phyloP scores from a whole-genome alignment of 768 basidiomycete genomes.

The Favolaschia claudopus region DNA sequence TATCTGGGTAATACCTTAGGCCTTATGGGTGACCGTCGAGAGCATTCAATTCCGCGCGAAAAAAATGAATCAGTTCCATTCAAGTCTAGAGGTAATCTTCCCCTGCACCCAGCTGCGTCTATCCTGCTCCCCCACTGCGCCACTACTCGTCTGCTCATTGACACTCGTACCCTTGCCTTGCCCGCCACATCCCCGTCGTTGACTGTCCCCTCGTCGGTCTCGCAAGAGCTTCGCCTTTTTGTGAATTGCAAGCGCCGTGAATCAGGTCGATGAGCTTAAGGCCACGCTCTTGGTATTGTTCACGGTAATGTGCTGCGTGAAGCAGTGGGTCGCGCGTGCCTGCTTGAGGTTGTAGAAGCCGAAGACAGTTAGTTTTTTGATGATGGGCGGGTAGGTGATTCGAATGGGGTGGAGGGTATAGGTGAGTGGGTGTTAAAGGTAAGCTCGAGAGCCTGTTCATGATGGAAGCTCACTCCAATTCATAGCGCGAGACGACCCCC shows the following conservation, averaged over 20 bases:
- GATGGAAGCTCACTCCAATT: too few species aligned
- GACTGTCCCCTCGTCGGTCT: background rate
- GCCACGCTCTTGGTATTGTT: constrained; percentile 45
- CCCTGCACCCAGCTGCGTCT: constrained; percentile 45
- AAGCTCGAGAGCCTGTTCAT: too few species aligned
- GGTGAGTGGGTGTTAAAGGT: too few species aligned
- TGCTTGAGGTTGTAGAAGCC: constrained; percentile 45
- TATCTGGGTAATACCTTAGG: too few species aligned
- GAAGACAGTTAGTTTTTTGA: constrained; percentile 41
- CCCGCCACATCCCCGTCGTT: too few species aligned
- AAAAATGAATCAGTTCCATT: too few species aligned
- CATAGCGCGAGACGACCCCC: too few species aligned
- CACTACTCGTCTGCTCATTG: constrained; percentile 34
- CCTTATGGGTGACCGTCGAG: too few species aligned
- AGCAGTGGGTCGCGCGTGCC: constrained; percentile 41
- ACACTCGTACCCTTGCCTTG: constrained; percentile 33
- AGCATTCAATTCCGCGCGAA: too few species aligned
- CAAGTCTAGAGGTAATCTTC: constrained; percentile 39
- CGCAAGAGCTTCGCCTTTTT: constrained; percentile 27
- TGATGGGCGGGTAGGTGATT: constrained; percentile 47
- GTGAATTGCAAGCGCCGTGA: constrained; percentile 42
- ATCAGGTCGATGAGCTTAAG: constrained; percentile 49
- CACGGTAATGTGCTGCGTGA: constrained; percentile 47
- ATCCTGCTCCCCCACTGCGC: constrained; percentile 49
- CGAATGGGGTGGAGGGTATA: constrained; percentile 49